Evolutionary conservation across 352 stramenopile genomes (phyloP).

Genomic region (Pilasporangium apinafurcum): DNA sequence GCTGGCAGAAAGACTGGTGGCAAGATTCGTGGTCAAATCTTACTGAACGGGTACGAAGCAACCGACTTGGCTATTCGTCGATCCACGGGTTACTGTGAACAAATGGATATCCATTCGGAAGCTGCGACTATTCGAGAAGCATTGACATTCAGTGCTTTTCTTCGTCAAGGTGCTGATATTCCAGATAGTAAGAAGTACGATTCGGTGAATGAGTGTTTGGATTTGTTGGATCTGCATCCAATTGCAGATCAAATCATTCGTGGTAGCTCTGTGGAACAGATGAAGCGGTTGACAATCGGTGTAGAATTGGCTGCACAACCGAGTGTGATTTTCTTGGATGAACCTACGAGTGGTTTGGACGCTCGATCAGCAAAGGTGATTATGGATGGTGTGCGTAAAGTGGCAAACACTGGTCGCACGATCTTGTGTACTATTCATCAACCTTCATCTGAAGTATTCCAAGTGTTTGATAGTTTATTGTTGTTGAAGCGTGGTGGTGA

Average conservation of each 20-base stretch:
- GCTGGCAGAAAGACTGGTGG: conserved; percentile 80
- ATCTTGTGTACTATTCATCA: conserved; percentile 92
- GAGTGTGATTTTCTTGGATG: conserved; percentile 75
- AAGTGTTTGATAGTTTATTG: conserved; percentile 78
- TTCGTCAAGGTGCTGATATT: conserved; percentile 25
- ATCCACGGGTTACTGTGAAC: conserved; percentile 23
- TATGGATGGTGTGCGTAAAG: conserved; percentile 81
- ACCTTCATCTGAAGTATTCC: conserved; percentile 77
- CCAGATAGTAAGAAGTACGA: conserved; percentile 12
- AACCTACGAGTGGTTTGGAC: conserved; percentile 83
- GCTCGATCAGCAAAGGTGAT: conserved; percentile 75
- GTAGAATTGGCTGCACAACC: conserved; percentile 76
- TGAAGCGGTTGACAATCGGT: conserved; percentile 42
- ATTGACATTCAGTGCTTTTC: conserved; percentile 70
- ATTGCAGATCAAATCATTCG: conserved; percentile 24
- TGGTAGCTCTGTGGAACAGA: conserved; percentile 32
- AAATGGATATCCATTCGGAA: conserved; percentile 76
- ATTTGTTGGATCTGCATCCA: conserved; percentile 16
- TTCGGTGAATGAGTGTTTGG: conserved; percentile 17
- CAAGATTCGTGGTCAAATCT: conserved; percentile 56
- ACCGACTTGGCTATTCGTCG: conserved; percentile 10
- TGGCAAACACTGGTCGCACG: conserved; percentile 60
- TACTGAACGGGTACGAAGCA: conserved; percentile 64
- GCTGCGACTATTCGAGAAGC: conserved; percentile 80
- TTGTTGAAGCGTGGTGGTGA: conserved; percentile 44